phyloP scores from a whole-genome alignment of 2,329 filamentous ascomycete species.

The Alternaria panax region DNA sequence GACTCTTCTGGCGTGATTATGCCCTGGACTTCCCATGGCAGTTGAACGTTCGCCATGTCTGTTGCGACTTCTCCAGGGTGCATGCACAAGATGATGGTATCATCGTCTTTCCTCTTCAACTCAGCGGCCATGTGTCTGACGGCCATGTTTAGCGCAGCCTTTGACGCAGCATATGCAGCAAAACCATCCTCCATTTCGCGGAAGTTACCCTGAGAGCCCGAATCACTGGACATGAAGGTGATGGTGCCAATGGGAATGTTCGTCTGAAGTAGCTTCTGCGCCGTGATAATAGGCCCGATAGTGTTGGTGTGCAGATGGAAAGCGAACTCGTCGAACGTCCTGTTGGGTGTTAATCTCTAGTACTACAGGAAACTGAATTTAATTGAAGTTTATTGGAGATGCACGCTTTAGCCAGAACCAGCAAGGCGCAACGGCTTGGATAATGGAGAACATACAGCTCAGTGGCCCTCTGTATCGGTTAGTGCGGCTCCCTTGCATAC shows the following conservation, averaged over 20 bases:
- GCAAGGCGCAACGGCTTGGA: slow-evolving; percentile 21
- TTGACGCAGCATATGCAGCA: slow-evolving; percentile 64
- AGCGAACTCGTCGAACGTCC: slow-evolving; percentile 62
- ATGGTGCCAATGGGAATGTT: slow-evolving; percentile 59
- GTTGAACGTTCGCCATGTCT: slow-evolving; percentile 62
- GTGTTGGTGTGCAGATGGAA: slow-evolving; percentile 66
- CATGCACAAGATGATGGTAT: slow-evolving; percentile 61
- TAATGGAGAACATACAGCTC: slow-evolving; percentile 54
- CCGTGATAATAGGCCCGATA: slow-evolving; percentile 65
- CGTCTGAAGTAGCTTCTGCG: slow-evolving; percentile 60
- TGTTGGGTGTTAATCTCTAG: slow-evolving; percentile 31
- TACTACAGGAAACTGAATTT: not conserved
- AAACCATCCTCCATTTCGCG: slow-evolving; percentile 66
- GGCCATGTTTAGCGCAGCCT: slow-evolving; percentile 65
- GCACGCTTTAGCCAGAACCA: slow-evolving; percentile 32
- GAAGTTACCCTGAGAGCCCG: slow-evolving; percentile 60
- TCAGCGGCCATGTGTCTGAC: slow-evolving; percentile 65
- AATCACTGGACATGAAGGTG: slow-evolving; percentile 65
- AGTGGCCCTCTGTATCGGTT: slow-evolving; percentile 56
- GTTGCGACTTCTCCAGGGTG: slow-evolving; percentile 66
- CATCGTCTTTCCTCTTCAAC: slow-evolving; percentile 58
- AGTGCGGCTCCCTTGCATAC: slow-evolving; percentile 30
- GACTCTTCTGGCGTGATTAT: slow-evolving; percentile 60
- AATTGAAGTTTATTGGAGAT: slow-evolving; percentile 21
- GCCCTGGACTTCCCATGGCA: slow-evolving; percentile 62